Evolutionary conservation across 2,329 filamentous ascomycete genomes (phyloP).

Genomic region (Camptophora hylomeconis): DNA sequence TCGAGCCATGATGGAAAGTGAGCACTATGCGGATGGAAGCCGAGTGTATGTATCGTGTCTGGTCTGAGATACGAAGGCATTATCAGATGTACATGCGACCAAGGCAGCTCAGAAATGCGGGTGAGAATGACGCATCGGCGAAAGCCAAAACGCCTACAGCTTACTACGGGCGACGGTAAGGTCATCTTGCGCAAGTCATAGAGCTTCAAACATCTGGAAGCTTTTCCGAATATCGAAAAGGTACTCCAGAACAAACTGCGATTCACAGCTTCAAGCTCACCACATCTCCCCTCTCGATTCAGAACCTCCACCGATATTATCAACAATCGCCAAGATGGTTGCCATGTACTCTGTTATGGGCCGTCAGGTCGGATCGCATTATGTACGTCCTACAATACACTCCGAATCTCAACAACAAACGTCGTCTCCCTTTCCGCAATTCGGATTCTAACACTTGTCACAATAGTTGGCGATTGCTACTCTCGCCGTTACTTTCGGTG

Average conservation of each 20-base stretch:
- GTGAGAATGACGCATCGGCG: too few species aligned
- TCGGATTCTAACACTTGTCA: conserved; percentile 6
- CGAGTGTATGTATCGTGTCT: too few species aligned
- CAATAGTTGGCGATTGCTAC: conserved; percentile 48
- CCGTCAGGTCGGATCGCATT: conserved; percentile 40
- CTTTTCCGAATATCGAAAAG: too few species aligned
- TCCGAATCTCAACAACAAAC: conserved; percentile 10
- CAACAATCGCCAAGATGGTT: conserved; percentile 35
- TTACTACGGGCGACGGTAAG: too few species aligned
- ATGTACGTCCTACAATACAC: conserved; percentile 23
- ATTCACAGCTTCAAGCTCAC: too few species aligned
- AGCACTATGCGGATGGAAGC: not conserved
- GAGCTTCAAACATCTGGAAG: too few species aligned
- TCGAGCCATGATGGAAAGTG: conserved; percentile 8
- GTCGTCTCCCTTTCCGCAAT: conserved; percentile 1
- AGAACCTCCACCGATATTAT: conserved; percentile 7
- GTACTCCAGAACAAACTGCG: too few species aligned
- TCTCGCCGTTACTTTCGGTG: conserved; percentile 37
- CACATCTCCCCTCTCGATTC: not conserved
- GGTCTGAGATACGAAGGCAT: too few species aligned
- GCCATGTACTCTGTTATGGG: conserved; percentile 38
- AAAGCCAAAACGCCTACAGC: too few species aligned
- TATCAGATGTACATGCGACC: too few species aligned
- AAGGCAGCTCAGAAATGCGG: too few species aligned
- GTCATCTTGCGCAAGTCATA: too few species aligned